Base-by-base conservation (phyloP, 208 protist species). In the Novymonas esmeraldas region DNA sequence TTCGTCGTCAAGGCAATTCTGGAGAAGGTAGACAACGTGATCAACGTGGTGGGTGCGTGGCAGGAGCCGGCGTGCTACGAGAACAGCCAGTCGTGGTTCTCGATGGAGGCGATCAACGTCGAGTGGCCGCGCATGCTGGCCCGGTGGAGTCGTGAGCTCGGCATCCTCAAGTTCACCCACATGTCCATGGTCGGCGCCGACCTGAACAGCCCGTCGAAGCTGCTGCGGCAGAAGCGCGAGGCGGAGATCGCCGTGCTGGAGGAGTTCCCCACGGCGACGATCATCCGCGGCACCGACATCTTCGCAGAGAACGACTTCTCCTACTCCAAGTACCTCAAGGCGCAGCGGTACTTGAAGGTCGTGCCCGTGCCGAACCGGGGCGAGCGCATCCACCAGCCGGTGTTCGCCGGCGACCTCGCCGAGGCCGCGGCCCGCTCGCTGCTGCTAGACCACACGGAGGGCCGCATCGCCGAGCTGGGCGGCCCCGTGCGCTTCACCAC, bases 171-270 rank as follows among this genome's bases (percentile, higher is more conserved):
- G 28, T 80, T 96, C 34, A 90, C 84, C 14, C 91, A 94, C 71
- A 90, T 96, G 78, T 96, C 91, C 31, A 96, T 96, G 91, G 86
- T 93, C 6, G 88, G 91, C 24, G 91, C 91, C 11, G 91, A 96
- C 61, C 79, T 93, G 13, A 86, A 94, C 55, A 94, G 88, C 39
- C 82, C 84, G 6, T 96, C 91, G 28, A 89, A 92, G 74, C 67
- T 96, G 61, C 83, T 96, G 41, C 78, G 91, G 24, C 91, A 96
- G 72, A 96, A 96, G 76, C 81, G 86, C 24, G 72, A 80, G 69
- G 85, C 91, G 34, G 88, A 96, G 76, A 50, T 94, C 28, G 91
- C 91, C 10, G 91, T 96, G 76, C 75, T 96, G 60, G 88, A 96
- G 64, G 88, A 96, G 73, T 96, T 94, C 67, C 91, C 91, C n/a